phyloP scores from a whole-genome alignment of 352 stramenopile genomes.

The Aphanomyces astaci region DNA sequence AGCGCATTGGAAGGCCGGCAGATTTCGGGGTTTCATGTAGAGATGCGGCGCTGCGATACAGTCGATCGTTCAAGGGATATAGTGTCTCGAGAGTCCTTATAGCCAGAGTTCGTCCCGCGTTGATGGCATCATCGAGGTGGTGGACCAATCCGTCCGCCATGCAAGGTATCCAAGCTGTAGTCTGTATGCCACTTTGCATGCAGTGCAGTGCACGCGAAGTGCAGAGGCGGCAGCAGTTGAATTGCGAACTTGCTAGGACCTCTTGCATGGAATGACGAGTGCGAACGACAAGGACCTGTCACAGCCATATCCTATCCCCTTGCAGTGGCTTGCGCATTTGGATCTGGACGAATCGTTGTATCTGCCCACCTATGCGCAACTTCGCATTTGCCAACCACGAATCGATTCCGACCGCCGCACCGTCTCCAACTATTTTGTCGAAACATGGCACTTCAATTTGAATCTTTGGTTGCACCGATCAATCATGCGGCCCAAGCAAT shows the following conservation, averaged over 20 bases:
- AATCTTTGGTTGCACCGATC: slow-evolving; percentile 28
- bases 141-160: not conserved
- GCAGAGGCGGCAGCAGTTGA: not conserved
- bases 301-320: not conserved
- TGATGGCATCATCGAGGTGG: not conserved
- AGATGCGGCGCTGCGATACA: too few species aligned
- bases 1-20: too few species aligned
- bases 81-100: too few species aligned
- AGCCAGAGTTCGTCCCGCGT: not conserved
- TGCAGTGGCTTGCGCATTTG: slow-evolving; percentile 32
- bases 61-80: too few species aligned
- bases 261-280: not conserved
- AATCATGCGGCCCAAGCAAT: slow-evolving; percentile 7
- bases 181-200: not conserved
- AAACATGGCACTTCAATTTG: slow-evolving; percentile 25
- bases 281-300: not conserved
- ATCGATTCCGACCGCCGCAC: slow-evolving; percentile 23
- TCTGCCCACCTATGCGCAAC: slow-evolving; percentile 23
- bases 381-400: slow-evolving; percentile 36
- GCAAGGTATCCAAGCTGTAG: not conserved
- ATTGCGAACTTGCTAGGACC: slow-evolving; percentile 3
- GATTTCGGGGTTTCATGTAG: too few species aligned
- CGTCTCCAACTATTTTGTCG: slow-evolving; percentile 26
- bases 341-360: slow-evolving; percentile 33
- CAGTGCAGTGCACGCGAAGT: not conserved